phyloP scores from a whole-genome alignment of 176 grass and related monocot species.

The Hyparrhenia diplandra region DNA sequence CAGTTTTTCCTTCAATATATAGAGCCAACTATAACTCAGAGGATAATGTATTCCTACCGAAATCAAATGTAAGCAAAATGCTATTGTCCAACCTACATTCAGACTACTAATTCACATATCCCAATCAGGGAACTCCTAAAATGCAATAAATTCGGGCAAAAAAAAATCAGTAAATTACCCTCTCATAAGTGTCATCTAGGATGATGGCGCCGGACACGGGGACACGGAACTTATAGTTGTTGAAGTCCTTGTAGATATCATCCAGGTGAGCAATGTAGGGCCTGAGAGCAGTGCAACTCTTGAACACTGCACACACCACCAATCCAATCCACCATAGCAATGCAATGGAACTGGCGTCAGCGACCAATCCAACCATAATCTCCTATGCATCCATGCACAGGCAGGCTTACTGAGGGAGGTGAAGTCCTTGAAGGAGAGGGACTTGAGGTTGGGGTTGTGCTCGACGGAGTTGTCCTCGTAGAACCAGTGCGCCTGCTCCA shows the following conservation, averaged over 20 bases:
- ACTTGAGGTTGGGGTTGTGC: constrained; percentile 84
- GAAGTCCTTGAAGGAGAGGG: constrained; percentile 97
- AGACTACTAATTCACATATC: neutral
- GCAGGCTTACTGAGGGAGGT: constrained; percentile 66
- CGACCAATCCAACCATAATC: neutral
- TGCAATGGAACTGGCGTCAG: neutral
- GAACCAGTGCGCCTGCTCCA: constrained; percentile 99
- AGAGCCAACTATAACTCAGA: neutral
- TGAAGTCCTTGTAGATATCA: constrained; percentile 94
- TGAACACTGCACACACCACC: constrained; percentile 68
- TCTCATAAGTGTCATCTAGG: constrained; percentile 84
- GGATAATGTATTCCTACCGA: neutral
- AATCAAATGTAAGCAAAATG: neutral
- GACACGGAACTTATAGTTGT: constrained; percentile 86
- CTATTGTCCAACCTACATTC: neutral
- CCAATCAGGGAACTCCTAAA: neutral
- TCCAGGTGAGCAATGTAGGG: constrained; percentile 91
- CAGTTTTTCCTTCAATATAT: neutral
- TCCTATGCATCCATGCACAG: neutral
- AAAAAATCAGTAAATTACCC: constrained; percentile 27
- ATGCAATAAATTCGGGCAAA: neutral
- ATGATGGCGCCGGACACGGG: constrained; percentile 92
- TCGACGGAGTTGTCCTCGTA: constrained; percentile 97
- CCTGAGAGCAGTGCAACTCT: constrained; percentile 82
- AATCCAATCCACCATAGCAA: neutral